A percentile compares a stretch with the other conserved stretches of the same genome.
These are phyloP conservation scores for Thozetella sp. DNA, from an alignment of 495 filamentous ascomycete genomes.

Conservation along the genomic window DNA sequence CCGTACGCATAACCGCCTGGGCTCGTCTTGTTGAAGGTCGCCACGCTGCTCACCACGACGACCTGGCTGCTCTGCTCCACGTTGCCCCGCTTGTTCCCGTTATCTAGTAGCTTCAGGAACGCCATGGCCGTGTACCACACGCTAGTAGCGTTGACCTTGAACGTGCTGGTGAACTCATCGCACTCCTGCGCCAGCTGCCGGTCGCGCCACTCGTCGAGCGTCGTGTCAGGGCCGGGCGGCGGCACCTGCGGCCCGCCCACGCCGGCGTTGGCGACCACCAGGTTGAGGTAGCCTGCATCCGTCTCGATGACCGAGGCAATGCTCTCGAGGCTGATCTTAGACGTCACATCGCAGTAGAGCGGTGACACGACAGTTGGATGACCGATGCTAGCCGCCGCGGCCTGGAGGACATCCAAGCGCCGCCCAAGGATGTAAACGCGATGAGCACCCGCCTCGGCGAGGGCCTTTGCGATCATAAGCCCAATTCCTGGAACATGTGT, in stretches of 20 bases:
- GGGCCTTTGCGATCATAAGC: conserved; percentile 65
- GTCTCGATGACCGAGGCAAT: conserved; percentile 52
- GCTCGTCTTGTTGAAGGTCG: conserved; percentile 54
- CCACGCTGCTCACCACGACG: conserved; percentile 65
- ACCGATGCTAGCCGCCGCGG: conserved; percentile 40
- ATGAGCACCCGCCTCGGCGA: conserved; percentile 58
- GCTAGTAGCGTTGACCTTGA: conserved; percentile 60
- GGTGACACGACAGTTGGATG: conserved; percentile 52
- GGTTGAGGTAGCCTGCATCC: conserved; percentile 61
- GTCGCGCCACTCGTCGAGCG: conserved; percentile 54
- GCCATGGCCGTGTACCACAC: conserved; percentile 66
- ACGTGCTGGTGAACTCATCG: conserved; percentile 59
- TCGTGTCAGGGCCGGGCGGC: conserved; percentile 23
- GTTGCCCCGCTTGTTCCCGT: conserved; percentile 59
- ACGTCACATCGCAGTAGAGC: conserved; percentile 66
- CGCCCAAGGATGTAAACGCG: conserved; percentile 77
- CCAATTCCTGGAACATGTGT: conserved; percentile 56
- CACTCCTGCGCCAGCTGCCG: conserved; percentile 50
- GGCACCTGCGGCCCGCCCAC: conserved; percentile 53
- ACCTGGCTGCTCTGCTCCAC: conserved; percentile 61
- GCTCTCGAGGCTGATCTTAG: conserved; percentile 57
- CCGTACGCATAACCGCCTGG: conserved; percentile 63
- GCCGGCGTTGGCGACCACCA: conserved; percentile 71
- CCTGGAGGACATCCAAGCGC: conserved; percentile 55
- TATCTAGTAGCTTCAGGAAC: conserved; percentile 63